Percentiles rank a stretch among this genome's conserved stretches.
Evolutionary conservation across 805 yeast species (phyloP).

Genomic region (Pichia membranifaciens): DNA sequence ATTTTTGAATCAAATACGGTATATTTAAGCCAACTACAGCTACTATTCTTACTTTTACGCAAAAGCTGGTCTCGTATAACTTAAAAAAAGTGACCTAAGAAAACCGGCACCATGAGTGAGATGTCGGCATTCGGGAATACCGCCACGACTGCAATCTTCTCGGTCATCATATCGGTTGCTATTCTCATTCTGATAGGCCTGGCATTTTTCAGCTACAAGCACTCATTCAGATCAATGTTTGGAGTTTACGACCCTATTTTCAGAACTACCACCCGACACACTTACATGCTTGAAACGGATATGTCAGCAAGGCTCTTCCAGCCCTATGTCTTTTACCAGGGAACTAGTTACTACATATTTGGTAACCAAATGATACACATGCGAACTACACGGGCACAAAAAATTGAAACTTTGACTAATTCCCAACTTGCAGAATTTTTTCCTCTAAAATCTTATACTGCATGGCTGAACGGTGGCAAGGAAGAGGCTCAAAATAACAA

Average conservation of each 20-base stretch:
- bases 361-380: neutral
- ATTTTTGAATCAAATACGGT: no score
- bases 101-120: no score
- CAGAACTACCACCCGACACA: slow-evolving; percentile 13
- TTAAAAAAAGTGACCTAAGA: no score
- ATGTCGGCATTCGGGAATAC: slow-evolving; percentile 31
- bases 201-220: slow-evolving; percentile 54
- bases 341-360: slow-evolving; percentile 7
- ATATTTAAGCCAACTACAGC: no score
- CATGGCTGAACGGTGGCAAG: slow-evolving; percentile 59
- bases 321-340: slow-evolving; percentile 12
- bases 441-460: slow-evolving; percentile 50
- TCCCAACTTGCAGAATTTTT: slow-evolving; percentile 50
- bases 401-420: slow-evolving; percentile 45
- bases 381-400: slow-evolving; percentile 22
- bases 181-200: slow-evolving; percentile 50
- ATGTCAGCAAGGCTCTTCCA: neutral
- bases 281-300: slow-evolving; percentile 11
- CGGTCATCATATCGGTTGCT: slow-evolving; percentile 59
- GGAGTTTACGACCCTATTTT: slow-evolving; percentile 43
- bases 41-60: no score
- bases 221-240: slow-evolving; percentile 50
- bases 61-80: no score
- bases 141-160: slow-evolving; percentile 60
- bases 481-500: slow-evolving; percentile 43